Percentiles rank a stretch among this genome's conserved stretches.
These are phyloP conservation scores for Phytophthora podocarpi DNA, from an alignment of 352 stramenopile genomes.

Conservation along the genomic window DNA sequence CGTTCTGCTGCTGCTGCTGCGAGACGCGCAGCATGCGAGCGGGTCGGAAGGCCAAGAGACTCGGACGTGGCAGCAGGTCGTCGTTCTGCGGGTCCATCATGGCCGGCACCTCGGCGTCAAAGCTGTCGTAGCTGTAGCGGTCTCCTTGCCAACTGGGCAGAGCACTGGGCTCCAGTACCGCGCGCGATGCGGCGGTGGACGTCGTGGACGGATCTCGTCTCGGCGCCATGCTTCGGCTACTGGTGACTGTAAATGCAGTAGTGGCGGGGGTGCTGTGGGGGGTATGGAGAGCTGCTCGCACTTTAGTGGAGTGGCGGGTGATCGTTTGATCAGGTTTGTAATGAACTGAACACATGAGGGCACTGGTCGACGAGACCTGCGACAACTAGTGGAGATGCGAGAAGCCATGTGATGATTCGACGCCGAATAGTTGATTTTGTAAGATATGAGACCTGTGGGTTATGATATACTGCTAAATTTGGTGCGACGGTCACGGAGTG, in stretches of 20 bases:
- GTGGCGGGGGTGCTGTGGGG: background rate
- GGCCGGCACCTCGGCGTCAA: slow-evolving; percentile 37
- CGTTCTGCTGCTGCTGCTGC: slow-evolving; percentile 51
- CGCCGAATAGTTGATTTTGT: background rate
- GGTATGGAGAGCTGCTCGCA: slow-evolving; percentile 14
- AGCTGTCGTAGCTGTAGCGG: slow-evolving; percentile 32
- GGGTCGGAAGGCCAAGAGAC: slow-evolving; percentile 53
- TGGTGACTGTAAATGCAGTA: slow-evolving; percentile 2
- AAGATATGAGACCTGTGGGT: background rate
- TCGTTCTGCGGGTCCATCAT: slow-evolving; percentile 45
- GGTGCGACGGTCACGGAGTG: slow-evolving; percentile 18
- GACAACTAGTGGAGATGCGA: background rate
- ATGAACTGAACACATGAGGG: slow-evolving; percentile 29
- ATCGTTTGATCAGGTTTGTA: slow-evolving; percentile 34
- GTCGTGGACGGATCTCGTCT: slow-evolving; percentile 25
- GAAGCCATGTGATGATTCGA: slow-evolving; percentile 4
- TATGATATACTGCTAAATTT: background rate
- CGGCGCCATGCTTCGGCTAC: slow-evolving; percentile 31
- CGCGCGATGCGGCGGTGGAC: slow-evolving; percentile 31
- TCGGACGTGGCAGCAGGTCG: slow-evolving; percentile 35
- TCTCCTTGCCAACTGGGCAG: slow-evolving; percentile 27
- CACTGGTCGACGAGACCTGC: background rate
- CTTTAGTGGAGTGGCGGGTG: background rate
- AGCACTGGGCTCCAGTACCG: slow-evolving; percentile 34
- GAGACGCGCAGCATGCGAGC: slow-evolving; percentile 56